Evolutionary conservation across 164 flowering plant genomes (phyloP), one percentile per base, ranked within the genome.

Genomic region (Magnolia kwangsiensis): DNA sequence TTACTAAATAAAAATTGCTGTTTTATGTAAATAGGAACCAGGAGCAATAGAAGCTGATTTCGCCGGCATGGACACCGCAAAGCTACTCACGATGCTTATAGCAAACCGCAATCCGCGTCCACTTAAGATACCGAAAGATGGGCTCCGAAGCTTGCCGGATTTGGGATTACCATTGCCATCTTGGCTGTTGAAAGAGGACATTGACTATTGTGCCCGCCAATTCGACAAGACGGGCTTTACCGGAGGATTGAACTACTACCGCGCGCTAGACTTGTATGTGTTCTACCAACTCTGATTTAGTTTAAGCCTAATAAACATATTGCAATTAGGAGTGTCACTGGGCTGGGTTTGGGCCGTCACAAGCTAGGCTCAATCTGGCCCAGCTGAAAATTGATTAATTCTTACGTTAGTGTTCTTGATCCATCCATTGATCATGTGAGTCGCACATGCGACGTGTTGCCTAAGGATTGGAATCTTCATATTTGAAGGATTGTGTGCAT

Each of bases 151-250:
- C 5, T 21, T 51, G 45, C 19, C 55, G 1, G 27, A 31, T 3
- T 0, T 23, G 55, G 31, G 51, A 29, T 1, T 31, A 55, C 2
- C 72, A 8, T 58, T 85, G 71, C 91, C 91, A 1, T 9, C 77
- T 29, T 89, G 91, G 93, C 78, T 89, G 7, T 78, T 87, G 1
- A 89, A 87, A 61, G 88, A 89, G 49, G 89, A 88, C 8, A 73
- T 90, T 18, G 77, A 79, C 37, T 79, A 82, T 20, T 87, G 70
- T 58, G 89, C 87, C 0, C 76, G 74, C 75, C 86, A 88, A 81
- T 90, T 84, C 76, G 76, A 81, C 63, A 84, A 86, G 24, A 78
- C 90, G 0, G 91, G 90, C 0, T 88, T 86, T 71, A 86, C 90
- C 11, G 90, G 91, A 1, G 81, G 83, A 19, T 64, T 89, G 67